Evolutionary conservation across 768 basidiomycete species (phyloP), one percentile per base, ranked within the genome.

Genomic region (Coprinellus micaceus): DNA sequence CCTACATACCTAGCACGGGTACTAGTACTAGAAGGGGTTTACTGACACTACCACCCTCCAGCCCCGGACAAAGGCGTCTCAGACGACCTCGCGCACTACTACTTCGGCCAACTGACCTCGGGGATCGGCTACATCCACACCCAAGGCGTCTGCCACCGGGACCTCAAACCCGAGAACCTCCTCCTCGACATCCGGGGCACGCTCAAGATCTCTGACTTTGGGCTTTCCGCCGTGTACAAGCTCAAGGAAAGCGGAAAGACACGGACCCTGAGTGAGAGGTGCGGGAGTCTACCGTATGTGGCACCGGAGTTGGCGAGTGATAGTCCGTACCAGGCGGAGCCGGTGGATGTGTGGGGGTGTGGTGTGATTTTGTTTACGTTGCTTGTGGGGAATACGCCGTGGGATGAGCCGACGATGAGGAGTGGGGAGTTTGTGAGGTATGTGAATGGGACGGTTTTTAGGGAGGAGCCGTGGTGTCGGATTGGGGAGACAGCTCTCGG

Each of bases 141-240:
- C 7, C 84, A 92, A 72, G 97, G 97, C 2, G 89, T 99, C 19
- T 95, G 92, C 63, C 97, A 99, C 67, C 85, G 97, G 36, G 97
- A 99, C 64, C 79, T 99, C 53, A 99, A 99, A 66, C 97, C 97
- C 0, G 97, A 99, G 69, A 99, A 99, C 62, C 68, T 98, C 17
- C 82, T 99, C 2, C 81, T 99, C 0, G 88, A 94, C 58, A 83
- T 81, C 0, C 83, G 85, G 2, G 95, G 95, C 49, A 77, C 83
- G 5, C 84, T 99, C 60, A 98, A 98, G 68, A 88, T 99, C 52
- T 89, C 91, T 0, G 97, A 99, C 68, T 99, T 98, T 68, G 97
- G 97, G 0, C 79, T 99, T 1, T 93, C 91, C 5, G 84, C 91
- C 0, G 93, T 98, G 0, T 99, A 85, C 72, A 87, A 84, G 61